Evolutionary conservation across 352 stramenopile genomes (phyloP).

Genomic region (Elongisporangium senticosum): DNA sequence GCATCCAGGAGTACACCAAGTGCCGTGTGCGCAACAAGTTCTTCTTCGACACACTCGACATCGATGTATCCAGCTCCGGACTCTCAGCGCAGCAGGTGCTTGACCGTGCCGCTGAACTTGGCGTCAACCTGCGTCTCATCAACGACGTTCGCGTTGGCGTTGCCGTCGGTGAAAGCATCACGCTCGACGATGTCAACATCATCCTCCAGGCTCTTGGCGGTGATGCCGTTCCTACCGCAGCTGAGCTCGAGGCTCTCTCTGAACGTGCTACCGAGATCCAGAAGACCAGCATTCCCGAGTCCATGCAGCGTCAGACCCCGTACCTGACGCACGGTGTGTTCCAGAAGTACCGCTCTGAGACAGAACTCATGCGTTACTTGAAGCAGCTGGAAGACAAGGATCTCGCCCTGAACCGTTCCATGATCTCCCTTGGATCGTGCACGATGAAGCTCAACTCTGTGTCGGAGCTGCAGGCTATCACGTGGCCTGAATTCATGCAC

Average conservation of each 20-base stretch:
- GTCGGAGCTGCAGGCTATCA: constrained; percentile 95
- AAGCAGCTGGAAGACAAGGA: constrained; percentile 98
- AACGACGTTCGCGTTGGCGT: constrained; percentile 87
- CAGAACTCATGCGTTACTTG: constrained; percentile 94
- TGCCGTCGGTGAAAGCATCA: constrained; percentile 96
- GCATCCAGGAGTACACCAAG: constrained; percentile 83
- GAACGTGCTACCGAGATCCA: constrained; percentile 45
- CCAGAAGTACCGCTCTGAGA: constrained; percentile 96
- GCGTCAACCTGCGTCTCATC: constrained; percentile 87
- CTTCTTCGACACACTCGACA: constrained; percentile 98
- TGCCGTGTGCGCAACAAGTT: constrained; percentile 48
- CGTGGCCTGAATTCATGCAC: constrained; percentile 96
- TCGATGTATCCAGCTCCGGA: constrained; percentile 83
- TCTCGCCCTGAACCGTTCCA: constrained; percentile 97
- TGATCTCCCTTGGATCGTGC: constrained; percentile 99
- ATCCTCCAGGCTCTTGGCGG: constrained; percentile 84
- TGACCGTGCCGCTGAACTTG: constrained; percentile 46
- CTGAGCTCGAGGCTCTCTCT: constrained; percentile 56
- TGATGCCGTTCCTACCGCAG: constrained; percentile 17
- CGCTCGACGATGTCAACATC: constrained; percentile 82
- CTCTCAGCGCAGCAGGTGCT: constrained; percentile 79
- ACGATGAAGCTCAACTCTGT: constrained; percentile 99
- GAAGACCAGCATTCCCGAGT: constrained; percentile 49
- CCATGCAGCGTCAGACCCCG: constrained; percentile 46
- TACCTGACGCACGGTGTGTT: constrained; percentile 97